A percentile compares a stretch with the other conserved stretches of the same genome.
These are phyloP conservation scores for Pseudonitzschia delicatissima DNA, from an alignment of 108 stramenopile genomes.

Conservation along the genomic window DNA sequence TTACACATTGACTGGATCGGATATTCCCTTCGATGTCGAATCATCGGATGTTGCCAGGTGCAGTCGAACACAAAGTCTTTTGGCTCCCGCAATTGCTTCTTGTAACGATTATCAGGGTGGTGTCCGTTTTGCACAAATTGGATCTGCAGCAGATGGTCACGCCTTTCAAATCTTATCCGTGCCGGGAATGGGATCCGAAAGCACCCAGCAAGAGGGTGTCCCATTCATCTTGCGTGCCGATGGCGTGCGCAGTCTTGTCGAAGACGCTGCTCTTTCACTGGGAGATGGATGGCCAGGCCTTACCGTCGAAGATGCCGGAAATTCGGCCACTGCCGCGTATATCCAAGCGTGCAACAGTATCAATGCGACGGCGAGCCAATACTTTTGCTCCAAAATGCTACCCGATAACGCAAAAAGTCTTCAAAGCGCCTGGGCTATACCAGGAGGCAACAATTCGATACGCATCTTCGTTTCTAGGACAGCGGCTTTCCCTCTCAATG, in stretches of 20 bases:
- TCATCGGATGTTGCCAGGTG: constrained; percentile 47
- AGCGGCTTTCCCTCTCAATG: constrained; percentile 68
- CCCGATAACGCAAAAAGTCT: constrained; percentile 38
- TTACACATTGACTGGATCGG: constrained; percentile 27
- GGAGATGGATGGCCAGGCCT: constrained; percentile 78
- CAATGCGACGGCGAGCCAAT: constrained; percentile 59
- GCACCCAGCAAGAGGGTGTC: constrained; percentile 18
- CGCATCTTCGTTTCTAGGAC: constrained; percentile 64
- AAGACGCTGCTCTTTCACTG: constrained; percentile 59
- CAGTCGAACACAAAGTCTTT: constrained; percentile 51
- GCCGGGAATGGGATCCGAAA: constrained; percentile 70
- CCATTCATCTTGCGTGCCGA: constrained; percentile 64
- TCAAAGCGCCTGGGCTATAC: constrained; percentile 41
- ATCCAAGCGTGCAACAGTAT: constrained; percentile 52
- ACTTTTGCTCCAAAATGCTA: constrained; percentile 70
- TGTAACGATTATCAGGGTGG: constrained; percentile 77
- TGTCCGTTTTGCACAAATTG: constrained; percentile 79
- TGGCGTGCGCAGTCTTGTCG: constrained; percentile 47
- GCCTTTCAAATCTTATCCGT: constrained; percentile 79
- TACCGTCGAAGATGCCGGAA: constrained; percentile 43
- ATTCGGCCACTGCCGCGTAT: constrained; percentile 62
- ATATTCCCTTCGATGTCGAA: constrained; percentile 77
- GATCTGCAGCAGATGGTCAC: constrained; percentile 62
- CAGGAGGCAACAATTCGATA: constrained; percentile 59
- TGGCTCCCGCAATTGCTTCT: constrained; percentile 77